Evolutionary conservation across 1,139 yeast genomes (phyloP), one percentile per base, ranked within the genome.

Genomic region (Yamadazyma kanchanaburiensis): DNA sequence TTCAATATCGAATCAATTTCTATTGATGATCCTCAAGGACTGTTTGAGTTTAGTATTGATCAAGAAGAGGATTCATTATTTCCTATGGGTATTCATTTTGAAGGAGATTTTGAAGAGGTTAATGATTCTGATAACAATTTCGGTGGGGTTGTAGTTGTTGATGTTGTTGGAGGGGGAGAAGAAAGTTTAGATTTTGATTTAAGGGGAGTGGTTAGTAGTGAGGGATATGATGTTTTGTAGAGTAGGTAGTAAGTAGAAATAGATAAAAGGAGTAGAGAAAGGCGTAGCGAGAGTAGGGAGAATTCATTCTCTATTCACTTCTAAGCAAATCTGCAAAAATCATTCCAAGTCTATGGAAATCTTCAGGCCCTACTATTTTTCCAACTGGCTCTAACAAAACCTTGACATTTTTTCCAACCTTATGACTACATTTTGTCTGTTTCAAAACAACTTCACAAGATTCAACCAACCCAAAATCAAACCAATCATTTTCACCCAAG

Each of bases 51-150:
- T 52, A 58, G 80, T 10, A 77, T 88, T 37, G 29, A 29, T 23
- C 82, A 80, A 42, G 79, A 76, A 38, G 97, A 91, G 57, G 95
- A 88, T 40, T 74, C 80, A 13, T 69, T 91, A 49, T 89, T 88
- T 84, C 98, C 98, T 40, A 78, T 91, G 71, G 77, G 77, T 45
- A 73, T 86, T 23, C 58, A 62, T 32, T 79, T 80, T 53, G 61
- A 60, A 26, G 35, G 55, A 22, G 46, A 47, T 23, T 56, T 55
- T 34, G 51, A 55, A n/a, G 56, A 54, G 15, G 60, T 60, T 15
- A 60, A 64, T 20, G 71, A 66, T 34, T 47, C 55, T 26, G 72
- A 65, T 32, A 45, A 48, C 23, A 55, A 69, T n/a, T 60, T 66
- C 34, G 72, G 72, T 27, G 58, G 59, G 28, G 60, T 69, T 28